Evolutionary conservation across 73 alveolate species (phyloP).

Genomic region (Paramecium bursaria): DNA sequence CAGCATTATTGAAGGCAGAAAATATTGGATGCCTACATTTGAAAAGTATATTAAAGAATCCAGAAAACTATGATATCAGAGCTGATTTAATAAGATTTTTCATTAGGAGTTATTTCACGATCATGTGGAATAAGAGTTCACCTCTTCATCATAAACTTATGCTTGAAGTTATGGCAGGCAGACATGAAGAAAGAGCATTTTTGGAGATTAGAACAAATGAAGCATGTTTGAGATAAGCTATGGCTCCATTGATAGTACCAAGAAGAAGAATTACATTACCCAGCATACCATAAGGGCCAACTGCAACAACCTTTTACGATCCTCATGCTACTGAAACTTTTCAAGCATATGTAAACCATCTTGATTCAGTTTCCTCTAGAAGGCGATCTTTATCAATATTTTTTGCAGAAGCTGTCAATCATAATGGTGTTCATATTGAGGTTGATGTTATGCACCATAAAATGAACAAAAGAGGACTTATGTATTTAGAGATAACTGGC

Average conservation of each 20-base stretch:
- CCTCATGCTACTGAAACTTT: slow-evolving; percentile 46
- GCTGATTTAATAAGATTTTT: slow-evolving; percentile 72
- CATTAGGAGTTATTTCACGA: slow-evolving; percentile 67
- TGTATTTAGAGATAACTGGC: slow-evolving; percentile 83
- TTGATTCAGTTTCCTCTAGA: slow-evolving; percentile 78
- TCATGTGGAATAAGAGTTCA: slow-evolving; percentile 76
- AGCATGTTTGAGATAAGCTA: slow-evolving; percentile 71
- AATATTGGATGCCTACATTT: slow-evolving; percentile 81
- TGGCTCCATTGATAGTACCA: slow-evolving; percentile 76
- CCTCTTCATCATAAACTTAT: slow-evolving; percentile 63
- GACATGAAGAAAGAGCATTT: slow-evolving; percentile 84
- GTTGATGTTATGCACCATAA: slow-evolving; percentile 78
- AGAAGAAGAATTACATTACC: slow-evolving; percentile 61
- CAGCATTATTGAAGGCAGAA: slow-evolving; percentile 74
- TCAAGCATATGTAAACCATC: slow-evolving; percentile 75
- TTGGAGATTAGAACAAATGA: slow-evolving; percentile 79
- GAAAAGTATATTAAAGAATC: slow-evolving; percentile 72
- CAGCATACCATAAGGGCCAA: slow-evolving; percentile 31
- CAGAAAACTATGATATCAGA: slow-evolving; percentile 78
- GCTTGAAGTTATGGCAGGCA: slow-evolving; percentile 78
- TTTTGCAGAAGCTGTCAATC: slow-evolving; percentile 71
- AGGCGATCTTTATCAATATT: slow-evolving; percentile 76
- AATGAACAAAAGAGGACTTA: slow-evolving; percentile 81
- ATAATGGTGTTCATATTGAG: slow-evolving; percentile 69
- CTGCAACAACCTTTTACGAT: slow-evolving; percentile 35